A percentile compares a stretch with the other conserved stretches of the same genome.
These are phyloP conservation scores for Harringtonia aguacate DNA, from an alignment of 2,329 filamentous ascomycete genomes.

Conservation along the genomic window DNA sequence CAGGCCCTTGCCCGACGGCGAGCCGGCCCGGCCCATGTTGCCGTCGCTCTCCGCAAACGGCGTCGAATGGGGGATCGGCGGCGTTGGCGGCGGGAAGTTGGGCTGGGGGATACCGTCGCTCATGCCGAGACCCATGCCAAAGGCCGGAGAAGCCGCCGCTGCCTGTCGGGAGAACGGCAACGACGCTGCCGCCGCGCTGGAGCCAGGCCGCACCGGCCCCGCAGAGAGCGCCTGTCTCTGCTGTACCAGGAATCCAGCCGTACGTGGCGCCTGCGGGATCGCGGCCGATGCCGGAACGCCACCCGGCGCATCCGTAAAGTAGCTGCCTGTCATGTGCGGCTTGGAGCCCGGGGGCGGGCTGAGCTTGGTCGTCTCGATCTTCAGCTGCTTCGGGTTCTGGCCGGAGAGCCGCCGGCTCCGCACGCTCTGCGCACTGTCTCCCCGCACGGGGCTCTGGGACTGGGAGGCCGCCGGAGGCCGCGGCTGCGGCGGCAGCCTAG, in stretches of 20 bases:
- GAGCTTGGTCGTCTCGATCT: constrained; percentile 65
- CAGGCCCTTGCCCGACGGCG: constrained; percentile 39
- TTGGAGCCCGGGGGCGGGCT: constrained; percentile 13
- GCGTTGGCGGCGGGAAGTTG: constrained; percentile 19
- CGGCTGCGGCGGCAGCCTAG: constrained; percentile 29
- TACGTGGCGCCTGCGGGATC: constrained; percentile 16
- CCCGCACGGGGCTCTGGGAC: constrained; percentile 12
- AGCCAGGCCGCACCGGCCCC: constrained; percentile 19
- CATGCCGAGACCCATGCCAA: constrained; percentile 9
- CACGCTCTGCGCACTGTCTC: constrained; percentile 36
- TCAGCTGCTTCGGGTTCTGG: constrained; percentile 70
- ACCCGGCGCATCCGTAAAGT: background rate
- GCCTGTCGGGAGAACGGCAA: constrained; percentile 18
- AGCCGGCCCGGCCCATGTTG: constrained; percentile 29
- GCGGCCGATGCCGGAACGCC: background rate
- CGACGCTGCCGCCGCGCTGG: constrained; percentile 7
- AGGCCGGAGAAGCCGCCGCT: background rate
- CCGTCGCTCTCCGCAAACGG: constrained; percentile 17
- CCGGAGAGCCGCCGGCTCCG: constrained; percentile 71
- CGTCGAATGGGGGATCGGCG: constrained; percentile 19
- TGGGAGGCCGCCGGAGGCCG: constrained; percentile 19
- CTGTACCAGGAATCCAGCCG: constrained; percentile 26
- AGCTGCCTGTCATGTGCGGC: background rate
- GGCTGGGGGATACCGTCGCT: constrained; percentile 16
- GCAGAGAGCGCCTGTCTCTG: constrained; percentile 30